Evolutionary conservation across 164 flowering plant species (phyloP), one percentile per base, ranked within the genome.

Genomic region (Annona cherimola): DNA sequence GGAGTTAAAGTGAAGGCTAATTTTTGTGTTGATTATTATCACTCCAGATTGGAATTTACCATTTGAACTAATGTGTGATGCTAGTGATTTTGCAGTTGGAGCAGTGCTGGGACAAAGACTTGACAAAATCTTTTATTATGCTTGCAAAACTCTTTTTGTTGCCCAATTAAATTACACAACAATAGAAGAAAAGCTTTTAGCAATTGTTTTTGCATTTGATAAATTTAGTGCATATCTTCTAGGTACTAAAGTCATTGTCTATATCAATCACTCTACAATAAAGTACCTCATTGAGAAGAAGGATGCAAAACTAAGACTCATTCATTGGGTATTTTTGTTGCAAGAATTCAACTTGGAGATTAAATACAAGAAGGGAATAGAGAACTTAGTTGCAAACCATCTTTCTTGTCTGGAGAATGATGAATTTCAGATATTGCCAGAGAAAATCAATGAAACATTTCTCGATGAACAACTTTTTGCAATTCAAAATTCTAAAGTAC

Each of bases 401-500:
- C 35, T 26, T 26, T 26, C 35, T 26, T 1, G 35, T 26, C 1
- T 26, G 35, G 35, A 67, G 69, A 8, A 74, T 20, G 18, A 67
- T 45, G 6, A 11, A 19, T 0, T 41, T 64, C 35, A 26, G 35
- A 26, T 26, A 26, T 26, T 26, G 35, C 35, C 35, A 26, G 1
- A 26, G 35, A 26, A 26, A 26, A 39, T 67, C 14, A 6, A 67
- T 0, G 80, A 74, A 0, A 7, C 5, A 0, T 77, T 77, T 42
- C 78, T 74, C 18, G 71, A 77, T 62, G 76, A 77, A 41, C 73
- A 76, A 6, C n/a, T 79, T 11, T 61, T 73, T 14, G 43, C 62
- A 2, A 6, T 46, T 0, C 5, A 42, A 0, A 6, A 5, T 5
- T 2, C 9, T 4, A 18, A 55, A 16, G 0, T 20, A 0, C 76